A percentile compares a stretch with the other conserved stretches of the same genome.
Evolutionary conservation across 768 basidiomycete species (phyloP).

Genomic region (Tulasnella calospora): DNA sequence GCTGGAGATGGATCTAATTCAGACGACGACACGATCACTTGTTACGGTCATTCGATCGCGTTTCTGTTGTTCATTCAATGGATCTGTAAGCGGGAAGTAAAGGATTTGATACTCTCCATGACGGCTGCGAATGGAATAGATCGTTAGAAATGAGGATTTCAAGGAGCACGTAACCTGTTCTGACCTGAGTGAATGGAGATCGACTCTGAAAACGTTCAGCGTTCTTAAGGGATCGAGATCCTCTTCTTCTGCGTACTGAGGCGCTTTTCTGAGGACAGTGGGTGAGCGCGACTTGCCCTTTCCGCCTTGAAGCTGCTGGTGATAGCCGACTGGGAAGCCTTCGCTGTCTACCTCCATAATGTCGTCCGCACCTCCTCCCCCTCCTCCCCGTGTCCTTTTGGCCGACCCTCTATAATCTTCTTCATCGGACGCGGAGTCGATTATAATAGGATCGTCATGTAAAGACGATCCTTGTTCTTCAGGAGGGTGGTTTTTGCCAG

Average conservation of each 20-base stretch:
- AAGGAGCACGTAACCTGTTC: constrained; percentile 13
- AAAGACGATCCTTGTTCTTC: background rate
- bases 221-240: constrained; percentile 37
- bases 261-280: background rate
- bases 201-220: constrained; percentile 50
- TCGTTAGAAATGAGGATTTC: background rate
- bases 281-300: background rate
- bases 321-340: background rate
- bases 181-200: constrained; percentile 43
- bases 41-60: constrained; percentile 48
- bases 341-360: background rate
- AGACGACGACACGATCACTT: constrained; percentile 41
- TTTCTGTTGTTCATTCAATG: constrained; percentile 54
- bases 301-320: background rate
- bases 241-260: background rate
- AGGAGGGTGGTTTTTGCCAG: background rate
- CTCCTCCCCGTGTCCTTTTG: background rate
- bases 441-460: background rate
- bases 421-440: background rate
- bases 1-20: constrained; percentile 1
- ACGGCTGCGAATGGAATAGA: constrained; percentile 38
- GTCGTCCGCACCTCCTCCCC: background rate
- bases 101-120: constrained; percentile 72
- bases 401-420: background rate
- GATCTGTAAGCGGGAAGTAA: constrained; percentile 67